These are phyloP conservation scores for Sclerotiophoma versabilis DNA, from an alignment of 2,329 filamentous ascomycete species.

Conservation along the genomic window DNA sequence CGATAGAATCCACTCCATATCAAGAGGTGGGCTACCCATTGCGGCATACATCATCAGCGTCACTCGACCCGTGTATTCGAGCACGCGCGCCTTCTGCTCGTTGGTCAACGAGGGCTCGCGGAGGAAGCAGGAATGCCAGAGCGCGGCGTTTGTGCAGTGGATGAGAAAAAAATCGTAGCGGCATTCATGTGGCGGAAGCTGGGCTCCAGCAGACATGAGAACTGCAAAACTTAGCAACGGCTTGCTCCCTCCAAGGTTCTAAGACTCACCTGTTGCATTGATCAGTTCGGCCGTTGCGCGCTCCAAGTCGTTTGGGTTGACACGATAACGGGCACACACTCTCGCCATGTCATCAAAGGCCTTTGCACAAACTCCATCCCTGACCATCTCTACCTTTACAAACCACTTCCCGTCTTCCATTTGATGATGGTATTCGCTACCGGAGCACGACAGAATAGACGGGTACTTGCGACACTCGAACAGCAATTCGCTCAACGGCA, in stretches of 20 bases:
- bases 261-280: not conserved
- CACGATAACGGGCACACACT: conserved; percentile 1
- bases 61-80: conserved; percentile 12
- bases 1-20: conserved; percentile 3
- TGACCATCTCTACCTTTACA: not conserved
- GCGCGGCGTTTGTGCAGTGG: not conserved
- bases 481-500: not conserved
- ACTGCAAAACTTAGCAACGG: not conserved
- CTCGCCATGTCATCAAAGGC: not conserved
- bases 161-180: conserved; percentile 10
- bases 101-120: not conserved
- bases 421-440: not conserved
- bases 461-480: not conserved
- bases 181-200: conserved; percentile 5
- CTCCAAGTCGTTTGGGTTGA: conserved; percentile 4
- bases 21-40: conserved; percentile 3
- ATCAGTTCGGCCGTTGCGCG: conserved; percentile 4
- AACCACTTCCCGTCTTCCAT: not conserved
- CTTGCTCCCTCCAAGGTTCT: not conserved
- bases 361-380: not conserved
- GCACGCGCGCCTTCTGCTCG: conserved; percentile 12
- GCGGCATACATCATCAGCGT: conserved; percentile 10
- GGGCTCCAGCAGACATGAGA: not conserved
- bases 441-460: not conserved
- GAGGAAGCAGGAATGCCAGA: conserved; percentile 7